A percentile compares a stretch with the other conserved stretches of the same genome.
Evolutionary conservation across 306 rosid genomes (phyloP).

Genomic region (Phaseolus lunatus): DNA sequence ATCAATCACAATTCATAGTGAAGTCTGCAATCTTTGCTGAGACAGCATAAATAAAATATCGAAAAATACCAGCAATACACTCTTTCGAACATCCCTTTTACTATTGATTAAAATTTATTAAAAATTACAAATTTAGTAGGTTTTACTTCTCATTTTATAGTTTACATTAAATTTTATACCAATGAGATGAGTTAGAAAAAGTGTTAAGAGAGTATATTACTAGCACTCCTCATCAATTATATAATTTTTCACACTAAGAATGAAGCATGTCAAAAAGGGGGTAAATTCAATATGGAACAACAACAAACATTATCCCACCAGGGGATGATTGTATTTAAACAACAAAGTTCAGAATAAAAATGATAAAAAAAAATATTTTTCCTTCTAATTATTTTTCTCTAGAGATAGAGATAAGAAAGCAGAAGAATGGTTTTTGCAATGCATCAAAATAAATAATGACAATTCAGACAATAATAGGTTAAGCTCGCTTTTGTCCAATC

Average conservation of each 20-base stretch:
- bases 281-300: neutral
- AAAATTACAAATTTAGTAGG: neutral
- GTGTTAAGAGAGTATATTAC: too few relatives aligned
- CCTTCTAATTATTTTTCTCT: slow-evolving; percentile 1
- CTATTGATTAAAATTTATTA: too few relatives aligned
- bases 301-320: neutral
- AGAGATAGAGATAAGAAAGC: neutral
- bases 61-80: neutral
- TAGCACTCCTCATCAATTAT: neutral
- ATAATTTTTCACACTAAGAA: slow-evolving; percentile 21
- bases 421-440: slow-evolving; percentile 5
- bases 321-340: neutral
- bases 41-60: slow-evolving; percentile 28
- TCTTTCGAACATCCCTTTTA: neutral
- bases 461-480: slow-evolving; percentile 17
- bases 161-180: neutral
- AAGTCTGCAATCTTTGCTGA: slow-evolving; percentile 24
- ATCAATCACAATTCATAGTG: slow-evolving; percentile 27
- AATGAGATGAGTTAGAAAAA: too few relatives aligned
- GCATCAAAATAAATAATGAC: slow-evolving; percentile 27
- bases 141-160: too few relatives aligned
- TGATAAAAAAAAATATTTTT: neutral
- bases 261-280: neutral
- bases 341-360: neutral
- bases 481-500: slow-evolving; percentile 3